Conservation (phyloP, 495 filamentous ascomycete genomes). For the Aspergillus campestris region DNA sequence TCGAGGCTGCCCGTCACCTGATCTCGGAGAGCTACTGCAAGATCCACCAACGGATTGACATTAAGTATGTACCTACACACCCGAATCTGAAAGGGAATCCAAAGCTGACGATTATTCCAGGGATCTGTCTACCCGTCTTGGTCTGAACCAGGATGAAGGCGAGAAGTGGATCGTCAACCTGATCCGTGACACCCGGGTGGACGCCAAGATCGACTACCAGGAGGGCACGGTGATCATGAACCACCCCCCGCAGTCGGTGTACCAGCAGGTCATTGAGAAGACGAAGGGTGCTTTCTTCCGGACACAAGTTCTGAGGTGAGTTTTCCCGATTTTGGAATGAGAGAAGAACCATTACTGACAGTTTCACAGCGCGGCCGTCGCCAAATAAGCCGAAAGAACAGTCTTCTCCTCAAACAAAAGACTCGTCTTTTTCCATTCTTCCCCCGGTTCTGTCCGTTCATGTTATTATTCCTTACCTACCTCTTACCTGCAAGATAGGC, state of each 20-base stretch:
- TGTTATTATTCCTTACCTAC: slow-evolving; percentile 31
- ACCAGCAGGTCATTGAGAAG: slow-evolving; percentile 96
- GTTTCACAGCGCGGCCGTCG: slow-evolving; percentile 34
- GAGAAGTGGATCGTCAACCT: slow-evolving; percentile 99
- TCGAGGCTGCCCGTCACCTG: slow-evolving; percentile 87
- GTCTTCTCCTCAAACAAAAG: slow-evolving; percentile 25
- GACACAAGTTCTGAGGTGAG: slow-evolving; percentile 61
- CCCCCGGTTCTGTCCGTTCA: slow-evolving; percentile 34
- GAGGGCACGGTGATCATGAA: slow-evolving; percentile 99
- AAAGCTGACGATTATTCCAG: slow-evolving; percentile 27
- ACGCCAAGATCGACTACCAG: slow-evolving; percentile 98
- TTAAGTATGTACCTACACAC: slow-evolving; percentile 51
- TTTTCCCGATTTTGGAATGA: background rate
- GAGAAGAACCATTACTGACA: slow-evolving; percentile 2
- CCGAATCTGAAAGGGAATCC: background rate
- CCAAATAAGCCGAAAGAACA: slow-evolving; percentile 30
- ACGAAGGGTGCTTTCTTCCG: slow-evolving; percentile 93
- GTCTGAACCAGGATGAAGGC: slow-evolving; percentile 83
- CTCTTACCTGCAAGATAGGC: slow-evolving; percentile 7
- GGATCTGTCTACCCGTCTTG: slow-evolving; percentile 83
- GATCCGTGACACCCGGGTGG: slow-evolving; percentile 92
- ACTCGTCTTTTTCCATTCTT: slow-evolving; percentile 27
- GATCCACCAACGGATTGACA: slow-evolving; percentile 96
- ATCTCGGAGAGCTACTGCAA: slow-evolving; percentile 99
- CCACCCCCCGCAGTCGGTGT: slow-evolving; percentile 94